Evolutionary conservation across 2,329 filamentous ascomycete species (phyloP).

Genomic region (Teratosphaeria nubilosa): DNA sequence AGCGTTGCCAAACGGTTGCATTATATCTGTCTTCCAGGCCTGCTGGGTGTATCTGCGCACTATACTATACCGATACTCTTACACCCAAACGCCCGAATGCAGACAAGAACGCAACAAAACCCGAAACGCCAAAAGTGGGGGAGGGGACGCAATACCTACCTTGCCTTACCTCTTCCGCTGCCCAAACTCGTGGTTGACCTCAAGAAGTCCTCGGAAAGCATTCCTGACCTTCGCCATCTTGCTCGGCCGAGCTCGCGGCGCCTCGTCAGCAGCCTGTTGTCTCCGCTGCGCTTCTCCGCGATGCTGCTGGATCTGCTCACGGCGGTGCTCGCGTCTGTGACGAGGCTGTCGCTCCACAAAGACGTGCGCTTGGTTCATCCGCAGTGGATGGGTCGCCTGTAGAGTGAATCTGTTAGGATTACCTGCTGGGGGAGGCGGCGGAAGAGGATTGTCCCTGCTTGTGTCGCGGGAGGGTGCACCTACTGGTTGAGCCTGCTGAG

Average conservation of each 20-base stretch:
- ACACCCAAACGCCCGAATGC: neutral
- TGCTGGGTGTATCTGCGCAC: neutral
- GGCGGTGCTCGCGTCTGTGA: neutral
- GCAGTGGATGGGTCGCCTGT: neutral
- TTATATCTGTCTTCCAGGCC: neutral
- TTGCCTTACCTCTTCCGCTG: neutral
- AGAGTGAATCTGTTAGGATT: neutral
- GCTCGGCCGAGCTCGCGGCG: neutral
- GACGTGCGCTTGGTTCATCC: neutral
- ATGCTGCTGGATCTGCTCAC: neutral
- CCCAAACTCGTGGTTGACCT: neutral
- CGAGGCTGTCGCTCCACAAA: neutral
- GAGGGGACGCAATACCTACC: neutral
- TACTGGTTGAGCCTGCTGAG: neutral
- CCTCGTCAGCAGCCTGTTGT: neutral
- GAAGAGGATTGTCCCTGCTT: neutral
- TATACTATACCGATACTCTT: neutral
- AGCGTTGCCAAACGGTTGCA: neutral
- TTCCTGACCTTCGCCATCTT: neutral
- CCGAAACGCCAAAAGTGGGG: neutral
- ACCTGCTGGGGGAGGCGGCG: neutral
- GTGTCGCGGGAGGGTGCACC: neutral
- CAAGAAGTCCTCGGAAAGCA: neutral
- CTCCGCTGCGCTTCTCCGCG: neutral
- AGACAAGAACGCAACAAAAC: neutral